phyloP scores from a whole-genome alignment of 2,329 filamentous ascomycete species.

The Calonectria multiphialidica region DNA sequence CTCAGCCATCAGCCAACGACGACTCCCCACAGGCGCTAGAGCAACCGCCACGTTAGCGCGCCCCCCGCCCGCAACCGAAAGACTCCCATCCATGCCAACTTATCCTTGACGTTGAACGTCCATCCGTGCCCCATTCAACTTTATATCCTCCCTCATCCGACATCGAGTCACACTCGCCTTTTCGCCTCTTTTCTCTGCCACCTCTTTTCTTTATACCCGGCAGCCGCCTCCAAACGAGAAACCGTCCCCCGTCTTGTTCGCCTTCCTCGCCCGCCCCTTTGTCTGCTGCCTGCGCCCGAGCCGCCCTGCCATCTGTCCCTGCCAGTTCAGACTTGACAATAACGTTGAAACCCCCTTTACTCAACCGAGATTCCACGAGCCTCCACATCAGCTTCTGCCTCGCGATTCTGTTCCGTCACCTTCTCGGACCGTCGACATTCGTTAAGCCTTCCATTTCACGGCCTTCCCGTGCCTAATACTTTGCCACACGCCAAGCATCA shows the following conservation, averaged over 20 bases:
- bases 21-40: conserved; percentile 40
- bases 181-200: not conserved
- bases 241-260: conserved; percentile 6
- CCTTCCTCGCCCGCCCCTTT: conserved; percentile 10
- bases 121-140: conserved; percentile 34
- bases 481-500: not conserved
- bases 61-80: conserved; percentile 11
- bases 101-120: conserved; percentile 22
- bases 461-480: not conserved
- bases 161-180: not conserved
- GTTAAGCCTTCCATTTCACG: not conserved
- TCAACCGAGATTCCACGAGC: conserved; percentile 14
- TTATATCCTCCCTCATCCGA: conserved; percentile 12
- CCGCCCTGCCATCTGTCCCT: conserved; percentile 24
- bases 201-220: not conserved
- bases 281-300: conserved; percentile 16
- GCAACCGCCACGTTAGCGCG: conserved; percentile 40
- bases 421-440: not conserved
- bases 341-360: conserved; percentile 19
- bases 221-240: not conserved
- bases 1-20: conserved; percentile 28
- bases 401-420: not conserved
- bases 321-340: conserved; percentile 8
- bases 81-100: conserved; percentile 10
- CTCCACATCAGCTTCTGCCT: conserved; percentile 1